These are phyloP conservation scores for Starmerella kuoi DNA, from an alignment of 805 yeast genomes.

Conservation along the genomic window DNA sequence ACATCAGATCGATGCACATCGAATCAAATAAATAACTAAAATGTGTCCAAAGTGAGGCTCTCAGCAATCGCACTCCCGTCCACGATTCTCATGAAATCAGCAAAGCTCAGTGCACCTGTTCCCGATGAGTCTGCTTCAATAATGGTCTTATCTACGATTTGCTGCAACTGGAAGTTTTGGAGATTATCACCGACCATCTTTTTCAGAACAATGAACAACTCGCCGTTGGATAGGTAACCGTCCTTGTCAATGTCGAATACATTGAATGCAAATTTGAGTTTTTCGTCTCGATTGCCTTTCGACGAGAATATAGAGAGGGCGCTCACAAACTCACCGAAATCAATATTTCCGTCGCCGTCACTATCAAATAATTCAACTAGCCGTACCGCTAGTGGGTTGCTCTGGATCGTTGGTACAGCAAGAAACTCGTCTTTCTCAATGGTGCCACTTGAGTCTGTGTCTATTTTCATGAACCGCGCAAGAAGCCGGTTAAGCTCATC, in stretches of 20 bases:
- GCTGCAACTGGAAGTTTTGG: slow-evolving; percentile 79
- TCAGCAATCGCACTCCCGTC: slow-evolving; percentile 30
- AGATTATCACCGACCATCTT: slow-evolving; percentile 94
- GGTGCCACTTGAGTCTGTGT: slow-evolving; percentile 83
- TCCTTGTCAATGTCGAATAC: slow-evolving; percentile 93
- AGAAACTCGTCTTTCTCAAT: slow-evolving; percentile 84
- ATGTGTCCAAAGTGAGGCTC: slow-evolving; percentile 29
- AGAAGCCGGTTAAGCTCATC: slow-evolving; percentile 87
- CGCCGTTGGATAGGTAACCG: slow-evolving; percentile 92
- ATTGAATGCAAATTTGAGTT: slow-evolving; percentile 76
- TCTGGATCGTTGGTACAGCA: slow-evolving; percentile 81
- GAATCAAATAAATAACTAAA: too few species aligned
- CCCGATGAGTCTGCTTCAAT: slow-evolving; percentile 84
- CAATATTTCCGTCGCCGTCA: slow-evolving; percentile 86
- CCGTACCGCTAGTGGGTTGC: slow-evolving; percentile 80
- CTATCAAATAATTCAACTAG: slow-evolving; percentile 89
- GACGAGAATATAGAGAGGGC: slow-evolving; percentile 82
- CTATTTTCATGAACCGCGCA: slow-evolving; percentile 88
- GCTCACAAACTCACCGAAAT: slow-evolving; percentile 84
- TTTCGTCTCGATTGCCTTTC: slow-evolving; percentile 67
- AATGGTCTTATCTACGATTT: slow-evolving; percentile 91
- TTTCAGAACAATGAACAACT: slow-evolving; percentile 76
- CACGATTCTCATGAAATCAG: slow-evolving; percentile 56
- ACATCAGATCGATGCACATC: too few species aligned
- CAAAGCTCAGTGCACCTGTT: slow-evolving; percentile 74